These are phyloP conservation scores for Euphrasia arctica DNA, from an alignment of 305 asterid species.

Conservation along the genomic window DNA sequence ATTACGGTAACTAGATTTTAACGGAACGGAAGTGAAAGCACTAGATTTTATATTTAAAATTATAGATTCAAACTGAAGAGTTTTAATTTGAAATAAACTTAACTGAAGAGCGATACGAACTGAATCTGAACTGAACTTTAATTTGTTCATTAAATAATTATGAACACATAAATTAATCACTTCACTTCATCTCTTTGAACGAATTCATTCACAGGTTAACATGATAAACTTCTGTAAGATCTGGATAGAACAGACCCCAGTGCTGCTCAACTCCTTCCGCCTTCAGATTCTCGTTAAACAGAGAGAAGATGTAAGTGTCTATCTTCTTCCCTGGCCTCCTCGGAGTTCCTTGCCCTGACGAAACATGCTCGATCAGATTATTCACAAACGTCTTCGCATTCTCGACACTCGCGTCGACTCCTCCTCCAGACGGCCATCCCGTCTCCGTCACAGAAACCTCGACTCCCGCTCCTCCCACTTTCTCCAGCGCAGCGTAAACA, in stretches of 20 bases:
- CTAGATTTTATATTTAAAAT: too few relatives aligned
- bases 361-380: constrained; percentile 15
- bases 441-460: constrained; percentile 33
- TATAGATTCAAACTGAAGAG: too few relatives aligned
- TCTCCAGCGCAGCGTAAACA: constrained; percentile 34
- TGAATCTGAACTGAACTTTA: too few relatives aligned
- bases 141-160: too few relatives aligned
- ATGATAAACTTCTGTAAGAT: constrained; percentile 39
- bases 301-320: constrained; percentile 32
- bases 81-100: too few relatives aligned
- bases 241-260: constrained; percentile 32
- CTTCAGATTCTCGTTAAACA: constrained; percentile 37
- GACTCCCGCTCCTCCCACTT: constrained; percentile 19
- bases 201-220: background rate
- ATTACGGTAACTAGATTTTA: too few relatives aligned
- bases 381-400: constrained; percentile 30
- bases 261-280: constrained; percentile 30
- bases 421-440: constrained; percentile 43
- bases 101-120: too few relatives aligned
- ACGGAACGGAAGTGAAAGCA: too few relatives aligned
- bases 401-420: constrained; percentile 24
- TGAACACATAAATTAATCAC: too few relatives aligned
- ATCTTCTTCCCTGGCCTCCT: constrained; percentile 27
- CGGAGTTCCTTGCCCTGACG: constrained; percentile 26
- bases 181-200: too few relatives aligned